Evolutionary conservation across 371 early-diverging fungal genomes (phyloP).

Genomic region (Apophysomyces ossiformis): DNA sequence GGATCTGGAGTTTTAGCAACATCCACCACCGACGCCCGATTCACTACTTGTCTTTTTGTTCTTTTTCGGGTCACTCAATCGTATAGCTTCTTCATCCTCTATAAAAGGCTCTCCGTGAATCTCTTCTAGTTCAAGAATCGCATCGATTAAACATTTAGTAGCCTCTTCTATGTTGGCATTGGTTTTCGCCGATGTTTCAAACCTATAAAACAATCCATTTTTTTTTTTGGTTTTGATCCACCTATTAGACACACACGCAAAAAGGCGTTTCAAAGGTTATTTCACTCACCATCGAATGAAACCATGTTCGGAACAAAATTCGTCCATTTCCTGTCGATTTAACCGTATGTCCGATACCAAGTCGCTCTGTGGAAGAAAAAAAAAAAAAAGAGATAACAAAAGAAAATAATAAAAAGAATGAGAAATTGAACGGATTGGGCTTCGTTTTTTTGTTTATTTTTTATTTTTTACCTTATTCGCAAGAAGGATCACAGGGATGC

Average conservation of each 20-base stretch:
- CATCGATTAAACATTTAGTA: slow-evolving; percentile 33
- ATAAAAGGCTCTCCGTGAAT: slow-evolving; percentile 11
- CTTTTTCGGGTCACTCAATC: not conserved
- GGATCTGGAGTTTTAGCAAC: not conserved
- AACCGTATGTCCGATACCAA: slow-evolving; percentile 39
- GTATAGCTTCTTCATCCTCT: not conserved
- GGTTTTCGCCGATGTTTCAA: slow-evolving; percentile 57
- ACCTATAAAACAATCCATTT: slow-evolving; percentile 29
- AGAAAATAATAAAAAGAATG: too few relatives aligned
- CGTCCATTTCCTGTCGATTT: slow-evolving; percentile 37
- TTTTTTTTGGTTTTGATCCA: not conserved
- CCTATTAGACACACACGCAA: not conserved
- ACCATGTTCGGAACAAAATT: slow-evolving; percentile 44
- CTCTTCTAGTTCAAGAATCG: slow-evolving; percentile 18
- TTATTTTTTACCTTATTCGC: slow-evolving; percentile 47
- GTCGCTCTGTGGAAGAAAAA: slow-evolving; percentile 47
- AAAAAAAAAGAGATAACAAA: too few relatives aligned
- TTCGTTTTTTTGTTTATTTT: not conserved
- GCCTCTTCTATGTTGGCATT: slow-evolving; percentile 55
- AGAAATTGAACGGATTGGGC: not conserved
- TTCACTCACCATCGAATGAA: slow-evolving; percentile 40
- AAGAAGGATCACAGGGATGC: slow-evolving; percentile 50
- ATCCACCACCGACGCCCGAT: not conserved
- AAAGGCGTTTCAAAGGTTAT: too few relatives aligned
- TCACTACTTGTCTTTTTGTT: not conserved